phyloP scores from a whole-genome alignment of 1,284 basidiomycete species.

The Irpex lacteus region DNA sequence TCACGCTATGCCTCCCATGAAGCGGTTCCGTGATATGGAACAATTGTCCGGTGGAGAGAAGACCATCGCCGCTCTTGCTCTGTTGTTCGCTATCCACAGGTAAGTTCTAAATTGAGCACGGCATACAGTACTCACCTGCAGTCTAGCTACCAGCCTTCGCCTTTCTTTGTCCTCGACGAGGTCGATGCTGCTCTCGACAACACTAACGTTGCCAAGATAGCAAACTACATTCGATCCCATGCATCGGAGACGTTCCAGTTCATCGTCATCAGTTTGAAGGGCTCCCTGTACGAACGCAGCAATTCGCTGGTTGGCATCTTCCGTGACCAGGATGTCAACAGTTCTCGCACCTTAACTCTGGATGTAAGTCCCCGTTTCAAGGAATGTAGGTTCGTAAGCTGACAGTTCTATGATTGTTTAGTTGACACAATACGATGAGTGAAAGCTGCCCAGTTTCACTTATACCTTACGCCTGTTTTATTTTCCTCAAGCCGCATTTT shows the following conservation, averaged over 20 bases:
- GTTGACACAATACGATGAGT: conserved; percentile 44
- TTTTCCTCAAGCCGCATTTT: background rate
- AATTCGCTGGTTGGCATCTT: conserved; percentile 93
- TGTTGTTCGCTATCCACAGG: conserved; percentile 97
- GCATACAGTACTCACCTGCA: conserved; percentile 9
- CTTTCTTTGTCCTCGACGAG: conserved; percentile 98
- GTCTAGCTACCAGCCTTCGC: conserved; percentile 89
- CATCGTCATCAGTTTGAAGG: conserved; percentile 95
- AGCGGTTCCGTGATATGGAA: conserved; percentile 98
- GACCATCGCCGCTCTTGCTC: conserved; percentile 93
- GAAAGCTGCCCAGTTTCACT: background rate
- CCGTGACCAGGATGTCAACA: conserved; percentile 91
- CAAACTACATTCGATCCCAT: conserved; percentile 84
- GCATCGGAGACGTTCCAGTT: conserved; percentile 87
- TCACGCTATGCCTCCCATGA: conserved; percentile 99
- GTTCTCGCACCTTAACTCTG: conserved; percentile 84
- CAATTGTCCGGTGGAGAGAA: conserved; percentile 98
- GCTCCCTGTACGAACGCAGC: conserved; percentile 87
- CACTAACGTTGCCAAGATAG: conserved; percentile 92
- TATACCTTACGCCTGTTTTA: background rate
- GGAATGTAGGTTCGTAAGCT: conserved; percentile 4
- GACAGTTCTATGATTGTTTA: conserved; percentile 17
- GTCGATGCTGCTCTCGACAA: conserved; percentile 97
- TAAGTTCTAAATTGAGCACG: conserved; percentile 25
- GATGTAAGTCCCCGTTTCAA: conserved; percentile 61